Evolutionary conservation across 768 basidiomycete species (phyloP).

Genomic region (Serendipita sp.): DNA sequence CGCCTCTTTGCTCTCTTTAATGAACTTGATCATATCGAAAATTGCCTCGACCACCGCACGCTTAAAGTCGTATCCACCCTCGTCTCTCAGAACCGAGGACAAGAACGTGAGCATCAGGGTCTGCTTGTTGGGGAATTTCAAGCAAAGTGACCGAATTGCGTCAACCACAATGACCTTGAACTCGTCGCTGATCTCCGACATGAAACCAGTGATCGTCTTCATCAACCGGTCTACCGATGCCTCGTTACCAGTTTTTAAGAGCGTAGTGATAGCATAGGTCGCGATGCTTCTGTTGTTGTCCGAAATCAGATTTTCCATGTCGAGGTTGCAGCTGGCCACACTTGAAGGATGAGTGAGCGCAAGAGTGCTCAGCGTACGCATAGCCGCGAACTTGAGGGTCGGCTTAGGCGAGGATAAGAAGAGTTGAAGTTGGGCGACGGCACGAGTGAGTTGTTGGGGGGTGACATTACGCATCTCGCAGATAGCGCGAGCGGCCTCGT

Average conservation of each 20-base stretch:
- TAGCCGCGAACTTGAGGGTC: slow-evolving; percentile 91
- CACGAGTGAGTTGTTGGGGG: slow-evolving; percentile 59
- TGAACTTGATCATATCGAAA: slow-evolving; percentile 99
- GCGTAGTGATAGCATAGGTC: slow-evolving; percentile 94
- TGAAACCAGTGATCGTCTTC: slow-evolving; percentile 98
- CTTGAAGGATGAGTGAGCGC: slow-evolving; percentile 73
- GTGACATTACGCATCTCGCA: slow-evolving; percentile 88
- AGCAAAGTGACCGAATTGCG: slow-evolving; percentile 91
- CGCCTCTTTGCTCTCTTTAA: slow-evolving; percentile 88
- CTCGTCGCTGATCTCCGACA: slow-evolving; percentile 98
- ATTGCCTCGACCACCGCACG: slow-evolving; percentile 98
- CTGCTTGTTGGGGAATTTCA: slow-evolving; percentile 97
- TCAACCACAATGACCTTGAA: slow-evolving; percentile 99
- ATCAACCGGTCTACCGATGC: slow-evolving; percentile 97
- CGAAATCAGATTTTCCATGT: slow-evolving; percentile 91
- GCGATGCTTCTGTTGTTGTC: slow-evolving; percentile 93
- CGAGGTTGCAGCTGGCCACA: slow-evolving; percentile 87
- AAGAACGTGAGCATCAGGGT: slow-evolving; percentile 95
- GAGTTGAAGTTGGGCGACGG: slow-evolving; percentile 84
- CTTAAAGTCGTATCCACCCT: slow-evolving; percentile 99
- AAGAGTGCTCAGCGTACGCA: slow-evolving; percentile 82
- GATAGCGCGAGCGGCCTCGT: slow-evolving; percentile 92
- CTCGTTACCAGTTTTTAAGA: slow-evolving; percentile 96
- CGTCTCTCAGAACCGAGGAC: slow-evolving; percentile 89
- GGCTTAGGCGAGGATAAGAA: slow-evolving; percentile 94